Evolutionary conservation across 1,284 basidiomycete genomes (phyloP).

Genomic region (Tilletia horrida): DNA sequence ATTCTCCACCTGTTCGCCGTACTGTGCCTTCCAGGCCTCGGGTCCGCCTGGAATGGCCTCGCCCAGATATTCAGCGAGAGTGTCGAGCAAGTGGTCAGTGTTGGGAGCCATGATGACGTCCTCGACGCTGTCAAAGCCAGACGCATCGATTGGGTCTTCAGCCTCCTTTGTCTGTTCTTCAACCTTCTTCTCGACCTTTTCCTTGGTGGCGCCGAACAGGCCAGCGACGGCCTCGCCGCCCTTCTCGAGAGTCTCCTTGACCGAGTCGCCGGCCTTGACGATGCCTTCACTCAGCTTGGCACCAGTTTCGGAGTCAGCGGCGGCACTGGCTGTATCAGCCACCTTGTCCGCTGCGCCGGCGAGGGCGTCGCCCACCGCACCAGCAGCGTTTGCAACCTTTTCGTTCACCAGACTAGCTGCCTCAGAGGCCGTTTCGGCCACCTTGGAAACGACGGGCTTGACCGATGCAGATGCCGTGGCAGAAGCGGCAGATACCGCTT

Average conservation of each 20-base stretch:
- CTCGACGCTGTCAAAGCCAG: constrained; percentile 22
- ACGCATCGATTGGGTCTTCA: constrained; percentile 18
- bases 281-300: background rate
- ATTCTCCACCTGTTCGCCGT: constrained; percentile 30
- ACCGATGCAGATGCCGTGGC: background rate
- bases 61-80: constrained; percentile 27
- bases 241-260: constrained; percentile 31
- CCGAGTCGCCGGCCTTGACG: background rate
- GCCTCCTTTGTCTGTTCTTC: constrained; percentile 11
- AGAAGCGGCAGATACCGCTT: background rate
- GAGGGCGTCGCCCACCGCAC: background rate
- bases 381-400: background rate
- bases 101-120: constrained; percentile 24
- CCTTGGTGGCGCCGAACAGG: constrained; percentile 20
- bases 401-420: background rate
- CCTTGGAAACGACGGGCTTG: background rate
- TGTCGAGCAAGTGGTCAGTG: constrained; percentile 26
- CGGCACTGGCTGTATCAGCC: constrained; percentile 6
- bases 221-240: constrained; percentile 27
- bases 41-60: constrained; percentile 14
- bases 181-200: constrained; percentile 22
- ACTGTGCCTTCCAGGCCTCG: constrained; percentile 32
- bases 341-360: constrained; percentile 9
- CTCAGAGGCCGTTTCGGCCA: background rate
- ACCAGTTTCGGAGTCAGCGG: background rate